Evolutionary conservation across 305 asterid genomes (phyloP), one percentile per base, ranked within the genome.

Genomic region (Euphrasia arctica): DNA sequence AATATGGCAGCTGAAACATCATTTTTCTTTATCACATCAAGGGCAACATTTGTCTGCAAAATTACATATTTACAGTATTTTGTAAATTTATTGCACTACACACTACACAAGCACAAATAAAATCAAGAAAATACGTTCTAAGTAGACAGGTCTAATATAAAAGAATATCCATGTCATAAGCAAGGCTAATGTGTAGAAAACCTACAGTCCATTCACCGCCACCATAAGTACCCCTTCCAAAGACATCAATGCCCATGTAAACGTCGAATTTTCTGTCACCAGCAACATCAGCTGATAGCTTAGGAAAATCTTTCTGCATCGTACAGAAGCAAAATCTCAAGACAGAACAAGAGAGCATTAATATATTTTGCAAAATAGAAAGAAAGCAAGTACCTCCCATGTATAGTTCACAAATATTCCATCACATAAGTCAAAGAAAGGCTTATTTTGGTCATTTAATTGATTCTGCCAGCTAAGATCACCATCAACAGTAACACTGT

Each of bases 211-310:
- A 90, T 70, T 88, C 79, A 66, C 99, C 99, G 22, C 82, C 99
- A 27, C 99, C 99, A 67, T 61, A 93, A 22, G 96, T 93, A 70
- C 74, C 72, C 75, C 99, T 85, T 58, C 97, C 97, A 11, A 84
- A 93, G 61, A 93, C 96, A 78, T 93, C 97, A 66, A 93, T 86
- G 69, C 99, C 99, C 97, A 90, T 84, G 74, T 88, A 93, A 58
- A 93, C 91, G 68, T 90, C 99, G 66, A 74, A 78, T 58, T 76
- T 88, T 72, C 97, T 80, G 55, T 88, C 89, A 59, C 89, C 96
- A 57, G 99, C 99, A 72, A 86, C 92, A 52, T 77, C 71, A 78
- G 95, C 95, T 32, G 95, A 90, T 60, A 62, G 72, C 82, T 79
- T 83, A n/a, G 95, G 94, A 80, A 60, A 84, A 63, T 67, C 74